Percentiles rank a stretch among this genome's conserved stretches.
These are phyloP conservation scores for Fusarium haematococcum DNA, from an alignment of 2,329 filamentous ascomycete genomes.

Conservation along the genomic window DNA sequence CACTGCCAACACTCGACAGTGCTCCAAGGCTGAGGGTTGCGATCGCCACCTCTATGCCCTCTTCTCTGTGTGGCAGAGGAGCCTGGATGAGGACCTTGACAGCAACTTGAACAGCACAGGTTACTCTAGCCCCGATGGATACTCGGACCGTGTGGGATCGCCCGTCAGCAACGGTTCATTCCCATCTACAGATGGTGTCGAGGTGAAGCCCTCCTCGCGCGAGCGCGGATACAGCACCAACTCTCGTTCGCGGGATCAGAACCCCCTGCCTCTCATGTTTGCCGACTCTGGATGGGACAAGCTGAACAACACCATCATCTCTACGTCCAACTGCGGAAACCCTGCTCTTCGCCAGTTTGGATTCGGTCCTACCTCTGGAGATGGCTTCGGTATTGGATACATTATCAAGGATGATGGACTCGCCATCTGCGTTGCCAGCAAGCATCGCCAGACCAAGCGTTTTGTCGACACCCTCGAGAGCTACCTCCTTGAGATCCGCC, in stretches of 20 bases:
- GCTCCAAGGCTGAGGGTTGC: slow-evolving; percentile 89
- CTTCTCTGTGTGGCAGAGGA: slow-evolving; percentile 94
- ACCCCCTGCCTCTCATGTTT: slow-evolving; percentile 81
- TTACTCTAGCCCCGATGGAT: slow-evolving; percentile 71
- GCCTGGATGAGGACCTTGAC: slow-evolving; percentile 74
- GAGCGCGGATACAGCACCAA: slow-evolving; percentile 67
- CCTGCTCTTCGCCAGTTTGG: slow-evolving; percentile 95
- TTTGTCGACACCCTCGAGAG: slow-evolving; percentile 91
- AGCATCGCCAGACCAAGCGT: slow-evolving; percentile 91
- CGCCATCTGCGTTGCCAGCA: slow-evolving; percentile 90
- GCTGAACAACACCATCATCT: slow-evolving; percentile 92
- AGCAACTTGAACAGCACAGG: slow-evolving; percentile 69
- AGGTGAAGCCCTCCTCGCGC: slow-evolving; percentile 52
- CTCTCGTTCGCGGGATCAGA: slow-evolving; percentile 59
- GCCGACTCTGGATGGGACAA: slow-evolving; percentile 93
- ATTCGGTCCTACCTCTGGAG: slow-evolving; percentile 92
- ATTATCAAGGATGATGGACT: slow-evolving; percentile 89
- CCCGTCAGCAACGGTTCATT: slow-evolving; percentile 62
- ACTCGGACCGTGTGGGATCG: slow-evolving; percentile 57
- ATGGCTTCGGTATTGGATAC: slow-evolving; percentile 97
- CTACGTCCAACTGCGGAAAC: slow-evolving; percentile 98
- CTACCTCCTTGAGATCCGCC: slow-evolving; percentile 91
- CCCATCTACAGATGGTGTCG: slow-evolving; percentile 47
- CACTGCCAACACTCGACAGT: slow-evolving; percentile 81
- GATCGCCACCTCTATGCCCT: slow-evolving; percentile 95